These are phyloP conservation scores for Saccharomyces hybrid DNA, from an alignment of 1,139 yeast species.

Conservation along the genomic window DNA sequence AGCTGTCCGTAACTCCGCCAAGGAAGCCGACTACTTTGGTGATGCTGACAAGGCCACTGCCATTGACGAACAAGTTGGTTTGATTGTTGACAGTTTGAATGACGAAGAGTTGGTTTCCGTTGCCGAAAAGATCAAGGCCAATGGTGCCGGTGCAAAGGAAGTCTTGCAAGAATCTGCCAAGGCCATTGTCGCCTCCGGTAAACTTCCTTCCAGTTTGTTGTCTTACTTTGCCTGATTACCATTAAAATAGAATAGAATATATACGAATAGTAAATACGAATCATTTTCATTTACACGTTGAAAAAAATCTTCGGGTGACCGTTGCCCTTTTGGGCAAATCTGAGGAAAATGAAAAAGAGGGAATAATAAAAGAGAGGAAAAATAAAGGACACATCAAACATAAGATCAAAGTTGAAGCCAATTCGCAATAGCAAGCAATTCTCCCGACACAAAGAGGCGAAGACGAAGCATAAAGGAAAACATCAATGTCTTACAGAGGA, in stretches of 20 bases:
- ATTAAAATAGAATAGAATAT: neutral
- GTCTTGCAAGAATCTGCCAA: conserved; percentile 44
- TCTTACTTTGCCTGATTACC: conserved; percentile 33
- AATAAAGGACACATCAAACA: neutral
- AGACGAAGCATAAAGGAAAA: neutral
- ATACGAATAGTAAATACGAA: neutral
- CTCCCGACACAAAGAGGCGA: neutral
- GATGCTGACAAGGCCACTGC: conserved; percentile 58
- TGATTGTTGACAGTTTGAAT: conserved; percentile 69
- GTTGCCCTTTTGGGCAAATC: neutral
- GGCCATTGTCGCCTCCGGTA: conserved; percentile 38
- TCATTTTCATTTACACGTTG: neutral
- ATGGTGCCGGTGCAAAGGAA: conserved; percentile 42
- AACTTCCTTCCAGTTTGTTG: conserved; percentile 37
- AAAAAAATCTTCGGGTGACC: neutral
- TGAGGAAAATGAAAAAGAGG: neutral
- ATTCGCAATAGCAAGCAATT: neutral
- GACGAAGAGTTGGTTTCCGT: conserved; percentile 67
- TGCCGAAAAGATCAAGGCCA: conserved; percentile 50
- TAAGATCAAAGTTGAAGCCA: neutral
- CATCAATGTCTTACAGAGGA: conserved; percentile 9
- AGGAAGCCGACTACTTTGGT: conserved; percentile 82
- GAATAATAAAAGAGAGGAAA: neutral
- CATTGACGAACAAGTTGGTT: conserved; percentile 74
- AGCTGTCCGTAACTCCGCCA: conserved; percentile 71